Evolutionary conservation across 148 eudicot genomes (phyloP).

Genomic region (Limonium bicolor): DNA sequence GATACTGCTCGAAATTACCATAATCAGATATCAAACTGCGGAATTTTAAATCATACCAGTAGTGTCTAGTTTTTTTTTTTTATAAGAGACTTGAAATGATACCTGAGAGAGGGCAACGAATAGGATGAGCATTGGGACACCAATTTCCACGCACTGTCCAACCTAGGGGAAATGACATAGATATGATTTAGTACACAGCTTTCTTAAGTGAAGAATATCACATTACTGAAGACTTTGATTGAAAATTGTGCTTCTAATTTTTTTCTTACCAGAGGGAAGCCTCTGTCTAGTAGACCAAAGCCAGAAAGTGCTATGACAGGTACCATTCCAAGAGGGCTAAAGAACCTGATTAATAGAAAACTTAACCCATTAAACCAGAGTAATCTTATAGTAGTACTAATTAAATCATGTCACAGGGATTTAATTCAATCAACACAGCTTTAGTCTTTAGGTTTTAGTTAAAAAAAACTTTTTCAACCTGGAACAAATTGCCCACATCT

Average conservation of each 20-base stretch:
- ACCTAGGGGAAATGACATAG: conserved; percentile 22
- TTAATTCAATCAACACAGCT: background rate
- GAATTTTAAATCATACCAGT: too few species aligned
- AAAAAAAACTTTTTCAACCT: conserved; percentile 28
- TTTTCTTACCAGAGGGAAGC: conserved; percentile 75
- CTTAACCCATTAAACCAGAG: too few species aligned
- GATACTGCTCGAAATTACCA: conserved; percentile 46
- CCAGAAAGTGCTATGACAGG: conserved; percentile 88
- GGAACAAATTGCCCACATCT: conserved; percentile 94
- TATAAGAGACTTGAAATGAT: background rate
- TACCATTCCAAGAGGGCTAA: conserved; percentile 93
- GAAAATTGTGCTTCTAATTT: too few species aligned
- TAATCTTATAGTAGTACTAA: too few species aligned
- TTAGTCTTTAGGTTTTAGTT: background rate
- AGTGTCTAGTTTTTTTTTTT: background rate
- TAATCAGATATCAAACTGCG: too few species aligned
- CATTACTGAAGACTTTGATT: too few species aligned
- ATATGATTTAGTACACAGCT: background rate
- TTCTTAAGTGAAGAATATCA: background rate
- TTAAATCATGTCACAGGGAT: background rate
- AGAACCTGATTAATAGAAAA: conserved; percentile 44
- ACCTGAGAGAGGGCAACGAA: conserved; percentile 95
- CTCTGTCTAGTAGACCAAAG: conserved; percentile 82
- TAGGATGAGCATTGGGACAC: conserved; percentile 77
- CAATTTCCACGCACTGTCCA: conserved; percentile 85